These are phyloP conservation scores for Ophiocordyceps camponoti-saundersi DNA, from an alignment of 2,329 filamentous ascomycete genomes.

Conservation along the genomic window DNA sequence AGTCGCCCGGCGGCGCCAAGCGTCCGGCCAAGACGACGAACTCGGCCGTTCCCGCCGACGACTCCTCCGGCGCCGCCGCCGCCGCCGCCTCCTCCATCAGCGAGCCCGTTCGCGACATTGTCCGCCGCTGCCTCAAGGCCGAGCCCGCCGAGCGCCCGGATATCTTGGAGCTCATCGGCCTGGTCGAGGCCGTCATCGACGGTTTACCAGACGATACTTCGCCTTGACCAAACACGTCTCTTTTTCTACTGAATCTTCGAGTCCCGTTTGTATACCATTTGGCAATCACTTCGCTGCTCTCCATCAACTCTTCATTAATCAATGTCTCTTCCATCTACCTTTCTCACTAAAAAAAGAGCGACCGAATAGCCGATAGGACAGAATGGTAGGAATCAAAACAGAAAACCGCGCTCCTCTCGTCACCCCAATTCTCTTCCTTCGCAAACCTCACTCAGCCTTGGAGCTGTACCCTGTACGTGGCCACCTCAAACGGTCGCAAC, in stretches of 20 bases:
- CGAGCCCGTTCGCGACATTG: conserved; percentile 71
- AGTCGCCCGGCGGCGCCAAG: conserved; percentile 43
- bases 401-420: too few relatives aligned
- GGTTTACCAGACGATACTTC: conserved; percentile 12
- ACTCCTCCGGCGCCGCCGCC: conserved; percentile 3
- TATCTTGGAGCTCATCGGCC: conserved; percentile 63
- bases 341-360: too few relatives aligned
- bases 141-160: conserved; percentile 80
- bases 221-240: conserved; percentile 3
- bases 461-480: conserved; percentile 52
- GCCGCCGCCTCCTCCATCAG: conserved; percentile 41
- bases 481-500: conserved; percentile 71
- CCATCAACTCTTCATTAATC: too few relatives aligned
- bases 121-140: conserved; percentile 69
- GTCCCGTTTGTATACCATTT: background rate
- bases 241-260: background rate
- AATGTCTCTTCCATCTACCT: too few relatives aligned
- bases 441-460: too few relatives aligned
- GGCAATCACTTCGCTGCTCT: background rate
- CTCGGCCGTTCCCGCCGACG: background rate
- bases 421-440: too few relatives aligned
- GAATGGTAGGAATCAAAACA: too few relatives aligned
- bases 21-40: conserved; percentile 5
- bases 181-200: conserved; percentile 59
- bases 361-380: too few relatives aligned